phyloP scores from a whole-genome alignment of 306 rosid genomes.

The Prunus padus region DNA sequence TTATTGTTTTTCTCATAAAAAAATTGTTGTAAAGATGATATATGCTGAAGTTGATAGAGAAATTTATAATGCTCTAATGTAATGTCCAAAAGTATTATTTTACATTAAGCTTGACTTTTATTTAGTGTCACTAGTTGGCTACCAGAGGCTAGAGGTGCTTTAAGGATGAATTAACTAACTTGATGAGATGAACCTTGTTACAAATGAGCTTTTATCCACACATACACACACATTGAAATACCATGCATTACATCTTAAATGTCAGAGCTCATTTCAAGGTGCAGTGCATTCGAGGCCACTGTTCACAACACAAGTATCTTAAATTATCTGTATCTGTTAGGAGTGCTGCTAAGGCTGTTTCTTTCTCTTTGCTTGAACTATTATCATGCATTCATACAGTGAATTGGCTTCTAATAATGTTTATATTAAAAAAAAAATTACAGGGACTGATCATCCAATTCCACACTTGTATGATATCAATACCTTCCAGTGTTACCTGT shows the following conservation, averaged over 20 bases:
- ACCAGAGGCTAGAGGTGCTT: too few species aligned
- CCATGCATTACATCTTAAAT: too few species aligned
- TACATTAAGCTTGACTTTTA: background rate
- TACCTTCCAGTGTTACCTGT: constrained; percentile 80
- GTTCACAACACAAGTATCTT: too few species aligned
- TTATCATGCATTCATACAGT: background rate
- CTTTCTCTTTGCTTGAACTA: background rate
- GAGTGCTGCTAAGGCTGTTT: too few species aligned
- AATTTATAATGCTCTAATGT: background rate
- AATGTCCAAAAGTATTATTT: background rate
- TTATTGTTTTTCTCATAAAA: background rate
- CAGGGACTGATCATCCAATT: constrained; percentile 95
- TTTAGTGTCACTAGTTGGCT: background rate
- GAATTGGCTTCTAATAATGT: constrained; percentile 11
- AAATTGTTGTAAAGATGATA: background rate
- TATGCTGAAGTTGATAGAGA: background rate
- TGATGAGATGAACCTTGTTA: too few species aligned
- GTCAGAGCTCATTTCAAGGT: too few species aligned
- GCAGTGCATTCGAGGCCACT: too few species aligned
- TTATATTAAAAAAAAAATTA: constrained; percentile 6
- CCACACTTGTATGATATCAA: constrained; percentile 85
- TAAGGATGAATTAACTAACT: too few species aligned
- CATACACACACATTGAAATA: too few species aligned
- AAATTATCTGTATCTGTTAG: too few species aligned
- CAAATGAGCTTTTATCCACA: too few species aligned